Evolutionary conservation across 2,329 filamentous ascomycete genomes (phyloP).

Genomic region (Didymella sp.): DNA sequence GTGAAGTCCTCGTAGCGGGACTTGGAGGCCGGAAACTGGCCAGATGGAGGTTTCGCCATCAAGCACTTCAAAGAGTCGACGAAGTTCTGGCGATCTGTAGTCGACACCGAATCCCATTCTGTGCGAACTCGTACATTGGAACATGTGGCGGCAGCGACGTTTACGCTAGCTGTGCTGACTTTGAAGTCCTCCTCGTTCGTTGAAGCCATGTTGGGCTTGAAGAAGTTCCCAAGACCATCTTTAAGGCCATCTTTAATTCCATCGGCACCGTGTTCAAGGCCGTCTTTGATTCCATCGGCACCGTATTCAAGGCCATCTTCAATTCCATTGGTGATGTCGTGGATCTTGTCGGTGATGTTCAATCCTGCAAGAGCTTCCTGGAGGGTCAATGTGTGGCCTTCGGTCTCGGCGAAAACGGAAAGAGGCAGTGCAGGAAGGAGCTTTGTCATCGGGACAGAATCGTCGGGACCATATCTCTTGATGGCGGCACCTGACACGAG

Average conservation of each 20-base stretch:
- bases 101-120: conserved; percentile 42
- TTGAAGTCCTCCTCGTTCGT: not conserved
- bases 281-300: not conserved
- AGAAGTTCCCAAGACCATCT: not conserved
- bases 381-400: conserved; percentile 16
- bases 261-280: not conserved
- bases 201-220: conserved; percentile 1
- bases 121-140: conserved; percentile 35
- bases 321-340: conserved; percentile 1
- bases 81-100: conserved; percentile 34
- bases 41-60: conserved; percentile 30
- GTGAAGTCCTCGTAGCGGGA: conserved; percentile 46
- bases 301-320: not conserved
- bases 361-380: conserved; percentile 16
- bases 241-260: not conserved
- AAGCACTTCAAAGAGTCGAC: conserved; percentile 42
- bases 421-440: conserved; percentile 14
- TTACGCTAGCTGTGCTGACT: not conserved
- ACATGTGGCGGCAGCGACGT: conserved; percentile 24
- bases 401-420: conserved; percentile 8
- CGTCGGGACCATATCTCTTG: conserved; percentile 5
- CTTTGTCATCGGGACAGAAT: conserved; percentile 10
- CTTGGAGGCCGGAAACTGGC: conserved; percentile 34
- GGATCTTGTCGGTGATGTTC: conserved; percentile 16
- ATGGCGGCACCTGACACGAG: conserved; percentile 14